phyloP scores from a whole-genome alignment of 352 stramenopile species.

The Globisporangium takayamanum region DNA sequence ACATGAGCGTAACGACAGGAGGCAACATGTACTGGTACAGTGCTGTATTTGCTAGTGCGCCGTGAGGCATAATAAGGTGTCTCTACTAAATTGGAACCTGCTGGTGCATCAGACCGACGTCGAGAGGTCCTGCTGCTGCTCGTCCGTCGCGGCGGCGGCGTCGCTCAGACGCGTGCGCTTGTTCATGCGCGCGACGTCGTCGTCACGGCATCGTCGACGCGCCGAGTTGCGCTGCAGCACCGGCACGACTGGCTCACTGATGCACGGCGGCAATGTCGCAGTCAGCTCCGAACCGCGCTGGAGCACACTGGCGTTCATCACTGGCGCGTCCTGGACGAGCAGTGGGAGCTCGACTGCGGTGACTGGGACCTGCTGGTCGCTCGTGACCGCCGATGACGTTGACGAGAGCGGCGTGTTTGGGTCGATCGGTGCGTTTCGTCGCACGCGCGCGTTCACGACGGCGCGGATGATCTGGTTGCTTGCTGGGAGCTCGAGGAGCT shows the following conservation, averaged over 20 bases:
- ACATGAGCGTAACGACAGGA: background rate
- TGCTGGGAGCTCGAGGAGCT: constrained; percentile 73
- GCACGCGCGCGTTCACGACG: constrained; percentile 79
- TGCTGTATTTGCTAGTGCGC: constrained; percentile 1
- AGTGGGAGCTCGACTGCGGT: constrained; percentile 40
- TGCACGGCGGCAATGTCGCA: constrained; percentile 39
- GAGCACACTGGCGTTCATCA: constrained; percentile 78
- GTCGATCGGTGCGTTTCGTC: constrained; percentile 27
- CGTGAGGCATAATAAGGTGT: background rate
- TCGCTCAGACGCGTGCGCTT: constrained; percentile 56
- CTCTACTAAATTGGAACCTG: constrained; percentile 19
- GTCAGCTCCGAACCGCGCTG: constrained; percentile 40
- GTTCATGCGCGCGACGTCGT: constrained; percentile 29
- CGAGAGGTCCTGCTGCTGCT: constrained; percentile 56
- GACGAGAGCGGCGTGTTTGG: background rate
- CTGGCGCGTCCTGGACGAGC: constrained; percentile 42
- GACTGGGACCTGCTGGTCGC: constrained; percentile 18
- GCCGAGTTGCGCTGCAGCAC: constrained; percentile 64
- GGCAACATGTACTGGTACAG: too few species aligned
- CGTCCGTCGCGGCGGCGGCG: constrained; percentile 8
- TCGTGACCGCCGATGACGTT: background rate
- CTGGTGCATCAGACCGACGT: constrained; percentile 24
- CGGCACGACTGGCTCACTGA: constrained; percentile 61
- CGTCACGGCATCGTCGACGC: constrained; percentile 49
- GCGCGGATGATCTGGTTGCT: constrained; percentile 85